Conservation (phyloP, 106 monocot species). For the Dactylorhiza incarnata region DNA sequence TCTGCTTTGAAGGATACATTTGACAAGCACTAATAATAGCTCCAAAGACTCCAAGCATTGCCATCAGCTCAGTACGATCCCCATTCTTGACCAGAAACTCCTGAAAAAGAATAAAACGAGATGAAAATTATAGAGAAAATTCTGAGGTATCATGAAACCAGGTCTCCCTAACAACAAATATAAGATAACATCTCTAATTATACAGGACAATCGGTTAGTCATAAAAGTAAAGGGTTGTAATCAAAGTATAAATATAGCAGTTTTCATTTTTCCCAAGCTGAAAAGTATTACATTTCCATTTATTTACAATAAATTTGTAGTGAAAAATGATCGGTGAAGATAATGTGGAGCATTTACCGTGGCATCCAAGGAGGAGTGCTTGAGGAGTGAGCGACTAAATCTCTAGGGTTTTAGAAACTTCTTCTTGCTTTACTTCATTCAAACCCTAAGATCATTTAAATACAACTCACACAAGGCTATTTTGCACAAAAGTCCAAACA, state of each 20-base stretch:
- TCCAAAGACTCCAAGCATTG: constrained; percentile 87
- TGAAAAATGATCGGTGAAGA: no score
- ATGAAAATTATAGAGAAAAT: background rate
- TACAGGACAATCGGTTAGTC: background rate
- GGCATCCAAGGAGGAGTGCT: no score
- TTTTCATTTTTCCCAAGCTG: background rate
- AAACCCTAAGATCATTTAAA: no score
- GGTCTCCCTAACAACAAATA: background rate
- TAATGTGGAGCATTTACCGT: no score
- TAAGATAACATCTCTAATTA: background rate
- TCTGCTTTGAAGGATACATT: constrained; percentile 60
- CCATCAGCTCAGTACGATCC: constrained; percentile 77
- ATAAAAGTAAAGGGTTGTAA: background rate
- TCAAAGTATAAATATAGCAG: background rate
- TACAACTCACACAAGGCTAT: no score
- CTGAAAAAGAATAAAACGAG: constrained; percentile 26
- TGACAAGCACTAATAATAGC: constrained; percentile 77
- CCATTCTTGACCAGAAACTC: constrained; percentile 82
- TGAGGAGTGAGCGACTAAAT: no score
- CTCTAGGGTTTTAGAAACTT: no score
- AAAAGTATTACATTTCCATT: background rate
- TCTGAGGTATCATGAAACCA: background rate
- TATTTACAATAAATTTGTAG: background rate
- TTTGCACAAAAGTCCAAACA: no score
- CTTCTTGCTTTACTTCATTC: no score